Conservation (phyloP, 148 eudicot species). For the Cornus controversa region DNA sequence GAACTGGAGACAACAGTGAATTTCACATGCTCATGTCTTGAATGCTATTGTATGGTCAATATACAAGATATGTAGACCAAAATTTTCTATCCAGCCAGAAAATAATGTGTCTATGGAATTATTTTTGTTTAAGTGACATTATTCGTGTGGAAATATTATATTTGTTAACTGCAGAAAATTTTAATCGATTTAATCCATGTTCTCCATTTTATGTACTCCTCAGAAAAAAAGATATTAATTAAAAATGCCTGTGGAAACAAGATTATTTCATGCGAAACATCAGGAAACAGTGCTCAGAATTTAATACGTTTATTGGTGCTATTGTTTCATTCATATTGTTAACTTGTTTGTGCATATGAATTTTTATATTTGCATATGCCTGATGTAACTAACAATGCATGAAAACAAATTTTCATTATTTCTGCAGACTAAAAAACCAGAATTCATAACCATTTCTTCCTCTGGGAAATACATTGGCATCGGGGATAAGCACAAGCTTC, state of each 20-base stretch:
- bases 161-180: too few species aligned
- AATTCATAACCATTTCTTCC: conserved; percentile 46
- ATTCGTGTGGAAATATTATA: too few species aligned
- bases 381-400: not conserved
- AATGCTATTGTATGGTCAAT: too few species aligned
- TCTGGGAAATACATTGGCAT: conserved; percentile 72
- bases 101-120: too few species aligned
- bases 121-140: too few species aligned
- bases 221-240: too few species aligned
- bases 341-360: not conserved
- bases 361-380: not conserved
- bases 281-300: not conserved
- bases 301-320: not conserved
- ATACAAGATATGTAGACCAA: too few species aligned
- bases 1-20: not conserved
- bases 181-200: too few species aligned
- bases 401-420: conserved; percentile 4
- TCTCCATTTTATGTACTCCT: too few species aligned
- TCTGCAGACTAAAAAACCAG: conserved; percentile 64
- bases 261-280: too few species aligned
- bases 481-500: conserved; percentile 49
- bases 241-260: too few species aligned
- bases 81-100: too few species aligned
- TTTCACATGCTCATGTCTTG: not conserved
- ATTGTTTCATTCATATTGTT: not conserved